Evolutionary conservation across 1,284 basidiomycete species (phyloP).

Genomic region (Pholiota adiposa): DNA sequence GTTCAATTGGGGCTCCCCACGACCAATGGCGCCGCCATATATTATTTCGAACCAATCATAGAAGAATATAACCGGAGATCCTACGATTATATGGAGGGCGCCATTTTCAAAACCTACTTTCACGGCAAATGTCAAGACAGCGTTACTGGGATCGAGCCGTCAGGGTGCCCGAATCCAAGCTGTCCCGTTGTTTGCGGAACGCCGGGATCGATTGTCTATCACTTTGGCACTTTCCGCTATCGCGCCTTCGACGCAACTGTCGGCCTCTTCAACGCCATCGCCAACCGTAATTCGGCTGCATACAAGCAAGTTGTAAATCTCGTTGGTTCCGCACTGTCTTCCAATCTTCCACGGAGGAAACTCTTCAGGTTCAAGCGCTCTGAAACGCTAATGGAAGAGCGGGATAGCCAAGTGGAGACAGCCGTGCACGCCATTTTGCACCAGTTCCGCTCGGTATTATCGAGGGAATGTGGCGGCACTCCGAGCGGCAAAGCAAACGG

Average conservation of each 20-base stretch:
- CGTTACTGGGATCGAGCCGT: conserved; percentile 54
- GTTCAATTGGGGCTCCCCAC: conserved; percentile 36
- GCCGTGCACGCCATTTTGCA: too few species aligned
- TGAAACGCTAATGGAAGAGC: too few species aligned
- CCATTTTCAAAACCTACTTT: conserved; percentile 58
- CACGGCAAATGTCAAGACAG: conserved; percentile 72
- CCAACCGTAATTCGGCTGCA: conserved; percentile 39
- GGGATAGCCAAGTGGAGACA: too few species aligned
- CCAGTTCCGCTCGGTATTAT: conserved; percentile 29
- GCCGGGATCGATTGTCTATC: conserved; percentile 76
- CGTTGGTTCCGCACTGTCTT: conserved; percentile 16
- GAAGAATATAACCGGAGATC: conserved; percentile 30
- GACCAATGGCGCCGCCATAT: conserved; percentile 21
- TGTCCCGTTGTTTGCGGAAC: conserved; percentile 79
- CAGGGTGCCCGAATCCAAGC: conserved; percentile 77
- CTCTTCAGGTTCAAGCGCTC: conserved; percentile 15
- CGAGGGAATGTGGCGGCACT: conserved; percentile 50
- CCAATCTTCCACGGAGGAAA: conserved; percentile 6
- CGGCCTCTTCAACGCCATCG: conserved; percentile 37
- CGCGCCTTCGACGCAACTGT: conserved; percentile 56
- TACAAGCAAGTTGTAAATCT: conserved; percentile 46
- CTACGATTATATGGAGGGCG: conserved; percentile 49
- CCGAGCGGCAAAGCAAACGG: conserved; percentile 38
- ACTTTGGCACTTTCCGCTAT: conserved; percentile 52
- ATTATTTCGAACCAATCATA: conserved; percentile 51